Conservation (phyloP, 2,329 filamentous ascomycete genomes). For the Colletotrichum sublineola region DNA sequence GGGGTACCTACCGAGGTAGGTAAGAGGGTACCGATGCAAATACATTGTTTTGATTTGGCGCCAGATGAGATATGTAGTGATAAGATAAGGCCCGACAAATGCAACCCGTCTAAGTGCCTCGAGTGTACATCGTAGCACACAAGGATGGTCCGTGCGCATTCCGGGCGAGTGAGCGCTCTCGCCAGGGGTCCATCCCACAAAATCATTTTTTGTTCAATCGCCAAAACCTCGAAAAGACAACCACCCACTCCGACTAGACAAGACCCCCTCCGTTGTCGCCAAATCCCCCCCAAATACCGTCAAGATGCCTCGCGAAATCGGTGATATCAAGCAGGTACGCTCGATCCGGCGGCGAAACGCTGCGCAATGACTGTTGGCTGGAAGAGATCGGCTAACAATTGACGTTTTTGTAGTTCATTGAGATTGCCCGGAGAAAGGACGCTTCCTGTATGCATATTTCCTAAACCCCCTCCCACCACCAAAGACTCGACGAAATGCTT, state of each 20-base stretch:
- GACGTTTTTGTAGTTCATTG: conserved; percentile 82
- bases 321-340: conserved; percentile 90
- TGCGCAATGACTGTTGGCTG: not conserved
- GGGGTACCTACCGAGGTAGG: too few relatives aligned
- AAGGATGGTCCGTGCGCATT: conserved; percentile 33
- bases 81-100: conserved; percentile 26
- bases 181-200: conserved; percentile 43
- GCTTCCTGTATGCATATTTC: conserved; percentile 86
- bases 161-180: conserved; percentile 12
- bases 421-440: conserved; percentile 99
- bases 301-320: conserved; percentile 98
- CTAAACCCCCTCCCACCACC: not conserved
- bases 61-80: conserved; percentile 10
- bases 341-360: conserved; percentile 16
- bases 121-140: not conserved
- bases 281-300: conserved; percentile 55
- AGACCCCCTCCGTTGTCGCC: conserved; percentile 40
- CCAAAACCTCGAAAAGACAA: conserved; percentile 33
- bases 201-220: conserved; percentile 44
- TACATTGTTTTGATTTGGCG: too few relatives aligned
- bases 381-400: conserved; percentile 46
- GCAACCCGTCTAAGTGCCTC: not conserved
- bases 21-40: too few relatives aligned
- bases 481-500: not conserved
- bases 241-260: conserved; percentile 31